phyloP scores from a whole-genome alignment of 129 eudicot species.

The sunflower (Helianthus annuus) region DNA sequence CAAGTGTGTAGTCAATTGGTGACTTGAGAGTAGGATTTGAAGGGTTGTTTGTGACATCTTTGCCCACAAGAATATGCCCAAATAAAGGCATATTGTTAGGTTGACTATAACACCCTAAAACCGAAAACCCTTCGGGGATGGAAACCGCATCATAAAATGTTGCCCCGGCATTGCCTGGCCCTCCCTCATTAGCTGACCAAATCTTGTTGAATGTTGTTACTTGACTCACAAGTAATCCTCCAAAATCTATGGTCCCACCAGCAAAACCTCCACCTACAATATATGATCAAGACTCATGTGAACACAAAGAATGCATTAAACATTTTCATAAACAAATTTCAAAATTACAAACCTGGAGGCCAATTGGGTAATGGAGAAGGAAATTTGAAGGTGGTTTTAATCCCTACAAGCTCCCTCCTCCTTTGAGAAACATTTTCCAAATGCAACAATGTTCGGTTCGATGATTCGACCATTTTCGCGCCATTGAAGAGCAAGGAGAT shows the following conservation, averaged over 20 bases:
- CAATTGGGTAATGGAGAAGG: slow-evolving; percentile 56
- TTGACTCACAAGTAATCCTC: slow-evolving; percentile 58
- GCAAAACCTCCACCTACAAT: slow-evolving; percentile 52
- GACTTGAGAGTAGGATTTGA: slow-evolving; percentile 28
- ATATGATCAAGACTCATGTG: not conserved
- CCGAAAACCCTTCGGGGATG: slow-evolving; percentile 55
- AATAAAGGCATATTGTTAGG: slow-evolving; percentile 52
- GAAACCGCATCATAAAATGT: slow-evolving; percentile 37
- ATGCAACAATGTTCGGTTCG: not conserved
- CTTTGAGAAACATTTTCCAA: not conserved
- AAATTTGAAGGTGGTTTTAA: slow-evolving; percentile 49
- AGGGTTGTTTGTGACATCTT: slow-evolving; percentile 39
- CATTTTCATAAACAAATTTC: not conserved
- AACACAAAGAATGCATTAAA: not conserved
- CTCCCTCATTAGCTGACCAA: slow-evolving; percentile 64
- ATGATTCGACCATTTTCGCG: slow-evolving; percentile 20
- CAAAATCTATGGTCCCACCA: slow-evolving; percentile 61
- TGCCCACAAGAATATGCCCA: slow-evolving; percentile 52
- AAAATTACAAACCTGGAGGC: slow-evolving; percentile 48
- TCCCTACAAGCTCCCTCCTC: slow-evolving; percentile 24
- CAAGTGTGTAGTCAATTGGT: slow-evolving; percentile 68
- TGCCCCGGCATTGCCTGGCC: slow-evolving; percentile 42
- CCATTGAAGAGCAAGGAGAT: slow-evolving; percentile 18
- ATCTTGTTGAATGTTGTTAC: slow-evolving; percentile 51
- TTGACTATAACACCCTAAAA: slow-evolving; percentile 51